These are phyloP conservation scores for Chrysoporthe puriensis DNA, from an alignment of 2,329 filamentous ascomycete species.

Conservation along the genomic window DNA sequence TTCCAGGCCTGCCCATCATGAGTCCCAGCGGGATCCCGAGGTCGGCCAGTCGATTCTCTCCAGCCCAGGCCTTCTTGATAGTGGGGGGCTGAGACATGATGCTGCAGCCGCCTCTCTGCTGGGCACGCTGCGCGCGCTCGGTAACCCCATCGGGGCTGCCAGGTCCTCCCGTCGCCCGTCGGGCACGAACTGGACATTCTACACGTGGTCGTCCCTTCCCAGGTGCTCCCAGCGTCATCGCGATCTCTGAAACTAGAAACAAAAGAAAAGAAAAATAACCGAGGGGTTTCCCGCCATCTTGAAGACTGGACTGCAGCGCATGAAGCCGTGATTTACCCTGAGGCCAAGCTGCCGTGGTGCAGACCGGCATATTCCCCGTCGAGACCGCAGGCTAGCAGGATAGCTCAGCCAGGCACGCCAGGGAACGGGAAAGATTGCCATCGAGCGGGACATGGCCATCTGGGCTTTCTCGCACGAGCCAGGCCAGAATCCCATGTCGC, in stretches of 20 bases:
- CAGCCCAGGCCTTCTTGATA: background rate
- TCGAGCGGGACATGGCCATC: constrained; percentile 1
- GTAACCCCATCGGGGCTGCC: background rate
- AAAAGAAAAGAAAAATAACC: background rate
- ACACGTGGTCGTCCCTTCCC: background rate
- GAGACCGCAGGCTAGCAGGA: background rate
- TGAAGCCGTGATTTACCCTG: constrained; percentile 24
- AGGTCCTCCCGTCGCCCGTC: background rate
- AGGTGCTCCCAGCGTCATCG: background rate
- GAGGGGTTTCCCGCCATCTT: background rate
- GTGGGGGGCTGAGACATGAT: constrained; percentile 4
- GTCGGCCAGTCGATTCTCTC: background rate
- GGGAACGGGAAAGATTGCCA: constrained; percentile 13
- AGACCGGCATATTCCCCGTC: background rate
- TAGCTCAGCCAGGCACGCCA: background rate
- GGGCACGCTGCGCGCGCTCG: background rate
- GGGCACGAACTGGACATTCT: background rate
- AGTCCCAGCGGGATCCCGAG: background rate
- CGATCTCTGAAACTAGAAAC: background rate
- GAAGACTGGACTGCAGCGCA: constrained; percentile 12
- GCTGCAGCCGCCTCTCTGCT: background rate
- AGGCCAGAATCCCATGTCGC: background rate
- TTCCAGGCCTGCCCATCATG: background rate
- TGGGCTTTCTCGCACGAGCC: background rate
- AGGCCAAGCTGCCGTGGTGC: constrained; percentile 15